A percentile compares a stretch with the other conserved stretches of the same genome.
These are phyloP conservation scores for Colletotrichum truncatum DNA, from an alignment of 2,329 filamentous ascomycete species.

Conservation along the genomic window DNA sequence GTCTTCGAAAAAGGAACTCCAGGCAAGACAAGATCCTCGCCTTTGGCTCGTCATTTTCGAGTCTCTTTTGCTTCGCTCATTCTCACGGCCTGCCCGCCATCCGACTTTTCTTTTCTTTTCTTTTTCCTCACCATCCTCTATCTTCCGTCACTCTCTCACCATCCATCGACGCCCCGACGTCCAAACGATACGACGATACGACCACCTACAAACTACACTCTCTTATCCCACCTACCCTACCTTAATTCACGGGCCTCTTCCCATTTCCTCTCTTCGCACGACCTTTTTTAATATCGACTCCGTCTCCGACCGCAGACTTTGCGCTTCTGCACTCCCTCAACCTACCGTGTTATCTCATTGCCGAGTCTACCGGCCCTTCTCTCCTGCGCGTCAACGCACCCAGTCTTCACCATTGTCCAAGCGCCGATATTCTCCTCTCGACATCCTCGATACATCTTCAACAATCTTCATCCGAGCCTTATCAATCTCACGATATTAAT, in stretches of 20 bases:
- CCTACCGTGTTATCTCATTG: not conserved
- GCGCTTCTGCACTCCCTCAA: conserved; percentile 21
- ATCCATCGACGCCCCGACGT: not conserved
- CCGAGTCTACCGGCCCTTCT: conserved; percentile 14
- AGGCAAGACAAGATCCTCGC: conserved; percentile 11
- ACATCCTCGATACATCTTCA: not conserved
- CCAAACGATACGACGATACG: conserved; percentile 23
- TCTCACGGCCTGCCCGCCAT: conserved; percentile 22
- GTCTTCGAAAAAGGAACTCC: conserved; percentile 24
- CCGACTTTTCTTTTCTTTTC: conserved; percentile 16
- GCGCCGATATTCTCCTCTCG: conserved; percentile 7
- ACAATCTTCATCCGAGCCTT: not conserved
- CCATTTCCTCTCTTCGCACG: conserved; percentile 15
- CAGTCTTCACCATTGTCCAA: conserved; percentile 14
- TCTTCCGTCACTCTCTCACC: conserved; percentile 7
- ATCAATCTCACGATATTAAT: not conserved
- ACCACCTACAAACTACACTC: not conserved
- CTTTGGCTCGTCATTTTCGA: not conserved
- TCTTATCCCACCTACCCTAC: not conserved
- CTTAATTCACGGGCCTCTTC: conserved; percentile 22
- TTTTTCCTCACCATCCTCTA: not conserved
- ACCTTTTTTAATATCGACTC: conserved; percentile 21
- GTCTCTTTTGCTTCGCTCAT: conserved; percentile 15
- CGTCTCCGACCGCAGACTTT: conserved; percentile 15
- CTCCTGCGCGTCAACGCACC: not conserved